Percentiles rank a stretch among this genome's conserved stretches.
phyloP scores from a whole-genome alignment of 2,329 filamentous ascomycete genomes.

The Passalora sequoiae region DNA sequence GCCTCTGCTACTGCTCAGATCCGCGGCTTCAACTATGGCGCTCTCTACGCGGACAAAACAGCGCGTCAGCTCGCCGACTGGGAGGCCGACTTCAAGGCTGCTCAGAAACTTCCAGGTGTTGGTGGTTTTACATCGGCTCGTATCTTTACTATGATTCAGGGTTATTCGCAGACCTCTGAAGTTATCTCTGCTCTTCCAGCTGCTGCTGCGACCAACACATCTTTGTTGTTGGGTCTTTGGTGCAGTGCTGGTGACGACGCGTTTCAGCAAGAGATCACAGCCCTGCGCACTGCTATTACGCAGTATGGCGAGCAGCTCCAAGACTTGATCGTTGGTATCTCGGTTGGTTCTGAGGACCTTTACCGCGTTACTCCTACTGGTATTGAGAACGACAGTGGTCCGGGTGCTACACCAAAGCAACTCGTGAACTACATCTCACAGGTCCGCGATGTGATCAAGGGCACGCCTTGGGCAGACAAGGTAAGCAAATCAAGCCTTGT shows the following conservation, averaged over 20 bases:
- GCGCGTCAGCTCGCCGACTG: conserved; percentile 41
- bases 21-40: conserved; percentile 68
- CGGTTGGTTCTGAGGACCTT: conserved; percentile 77
- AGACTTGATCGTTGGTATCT: conserved; percentile 71
- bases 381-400: conserved; percentile 54
- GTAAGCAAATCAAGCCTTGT: not conserved
- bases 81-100: conserved; percentile 61
- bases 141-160: conserved; percentile 68
- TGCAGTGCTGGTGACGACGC: conserved; percentile 53
- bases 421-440: conserved; percentile 65
- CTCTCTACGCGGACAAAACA: conserved; percentile 36
- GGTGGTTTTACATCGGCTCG: conserved; percentile 62
- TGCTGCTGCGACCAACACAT: conserved; percentile 59
- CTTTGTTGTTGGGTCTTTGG: conserved; percentile 74
- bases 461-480: conserved; percentile 42
- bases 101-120: conserved; percentile 57
- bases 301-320: conserved; percentile 63
- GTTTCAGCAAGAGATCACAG: conserved; percentile 67
- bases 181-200: conserved; percentile 68
- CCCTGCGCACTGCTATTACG: conserved; percentile 62
- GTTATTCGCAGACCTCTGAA: conserved; percentile 50
- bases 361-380: conserved; percentile 62
- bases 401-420: conserved; percentile 57
- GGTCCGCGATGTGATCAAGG: conserved; percentile 58
- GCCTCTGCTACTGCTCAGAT: conserved; percentile 33